Evolutionary conservation across 192 early-diverging fungal species (phyloP), one percentile per base, ranked within the genome.

Genomic region (Gonapodya sp.): DNA sequence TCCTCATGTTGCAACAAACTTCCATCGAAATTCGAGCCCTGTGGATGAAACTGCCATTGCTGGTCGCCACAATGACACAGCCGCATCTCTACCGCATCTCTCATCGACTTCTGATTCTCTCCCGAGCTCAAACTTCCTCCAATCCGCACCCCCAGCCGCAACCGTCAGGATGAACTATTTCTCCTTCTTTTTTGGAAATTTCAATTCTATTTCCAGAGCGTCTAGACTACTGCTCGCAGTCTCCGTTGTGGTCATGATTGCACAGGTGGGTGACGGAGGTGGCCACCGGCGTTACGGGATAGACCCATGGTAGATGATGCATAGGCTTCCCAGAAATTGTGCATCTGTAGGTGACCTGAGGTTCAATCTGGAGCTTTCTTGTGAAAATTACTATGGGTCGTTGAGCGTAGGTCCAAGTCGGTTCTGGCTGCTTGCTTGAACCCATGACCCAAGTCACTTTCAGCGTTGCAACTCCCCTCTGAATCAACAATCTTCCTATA

Each of bases 151-250:
- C 46, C 8, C 8, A 64, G 46, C 46, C 24, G 46, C 46, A 8
- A 64, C 46, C 46, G 46, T 64, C 46, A 64, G 46, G 24, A 64
- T 64, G 46, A 64, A 64, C 46, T 64, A 64, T 24, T 64, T 64
- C 46, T 64, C 46, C 46, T 64, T 64, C 46, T 64, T 64, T 24
- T 64, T 64, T 24, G 46, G 46, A 8, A 64, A 64, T 24, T 64
- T 64, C 46, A 64, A 64, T 24, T 16, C 8, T 24, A 83, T 86
- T 0, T 86, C 88, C 31, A 64, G 87, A 72, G 81, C 81, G 18
- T 86, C 87, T 33, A 85, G 86, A 35, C 77, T 87, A 8, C 64
- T 88, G 35, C 82, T 89, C 36, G 35, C 74, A 18, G 81, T 81
- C 34, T 84, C 79, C 16, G 72, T 80, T 31, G 36, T 84, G 0